These are phyloP conservation scores for Citrus glauca DNA, from an alignment of 345 rosid genomes.

Conservation along the genomic window DNA sequence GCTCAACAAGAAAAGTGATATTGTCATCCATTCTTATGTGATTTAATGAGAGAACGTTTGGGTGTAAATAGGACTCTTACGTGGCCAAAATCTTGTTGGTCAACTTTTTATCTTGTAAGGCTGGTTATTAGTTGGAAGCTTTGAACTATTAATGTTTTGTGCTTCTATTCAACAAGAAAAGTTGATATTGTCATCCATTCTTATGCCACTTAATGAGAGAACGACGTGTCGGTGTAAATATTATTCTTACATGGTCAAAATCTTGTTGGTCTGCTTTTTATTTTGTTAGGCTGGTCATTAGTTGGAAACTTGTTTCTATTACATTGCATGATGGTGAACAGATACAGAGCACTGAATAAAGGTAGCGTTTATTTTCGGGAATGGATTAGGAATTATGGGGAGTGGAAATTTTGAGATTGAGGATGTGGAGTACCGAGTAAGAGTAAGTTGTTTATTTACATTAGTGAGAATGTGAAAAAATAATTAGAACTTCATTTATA, in stretches of 20 bases:
- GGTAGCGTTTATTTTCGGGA: no score
- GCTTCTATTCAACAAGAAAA: background rate
- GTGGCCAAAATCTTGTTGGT: background rate
- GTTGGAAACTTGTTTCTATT: background rate
- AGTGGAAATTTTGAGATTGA: no score
- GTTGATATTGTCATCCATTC: no score
- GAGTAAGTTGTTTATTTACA: no score
- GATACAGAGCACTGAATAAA: no score
- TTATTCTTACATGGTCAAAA: background rate
- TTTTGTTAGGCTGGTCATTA: background rate
- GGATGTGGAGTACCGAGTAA: no score
- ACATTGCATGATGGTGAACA: no score
- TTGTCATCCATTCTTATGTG: background rate
- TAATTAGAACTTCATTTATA: no score
- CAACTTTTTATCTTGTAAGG: background rate
- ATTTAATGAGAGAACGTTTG: background rate
- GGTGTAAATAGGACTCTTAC: background rate
- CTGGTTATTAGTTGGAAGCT: background rate
- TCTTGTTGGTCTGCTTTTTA: background rate
- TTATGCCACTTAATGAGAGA: background rate
- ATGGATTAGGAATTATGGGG: no score
- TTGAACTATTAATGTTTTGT: background rate
- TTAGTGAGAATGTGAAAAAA: no score
- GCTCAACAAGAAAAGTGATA: background rate
- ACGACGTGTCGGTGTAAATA: background rate